Percentiles rank a stretch among this genome's conserved stretches.
phyloP scores from a whole-genome alignment of 495 filamentous ascomycete genomes.

The Neurospora hispaniola region DNA sequence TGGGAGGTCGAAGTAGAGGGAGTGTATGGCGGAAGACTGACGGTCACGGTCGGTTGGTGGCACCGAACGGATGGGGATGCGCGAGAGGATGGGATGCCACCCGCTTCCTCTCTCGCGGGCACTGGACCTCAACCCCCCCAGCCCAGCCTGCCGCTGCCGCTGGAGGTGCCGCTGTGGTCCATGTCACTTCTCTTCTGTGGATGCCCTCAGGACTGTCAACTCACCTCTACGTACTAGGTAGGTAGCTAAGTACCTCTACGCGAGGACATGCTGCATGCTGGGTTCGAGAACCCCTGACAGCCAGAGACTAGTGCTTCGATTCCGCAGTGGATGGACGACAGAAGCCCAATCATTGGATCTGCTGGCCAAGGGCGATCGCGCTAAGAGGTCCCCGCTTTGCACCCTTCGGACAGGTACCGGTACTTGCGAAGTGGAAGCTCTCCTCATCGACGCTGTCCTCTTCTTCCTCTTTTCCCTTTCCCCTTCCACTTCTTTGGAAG shows the following conservation, averaged over 20 bases:
- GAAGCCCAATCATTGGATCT: slow-evolving; percentile 11
- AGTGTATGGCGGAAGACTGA: slow-evolving; percentile 16
- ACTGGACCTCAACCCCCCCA: not conserved
- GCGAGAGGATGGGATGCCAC: not conserved
- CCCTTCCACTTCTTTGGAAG: not conserved
- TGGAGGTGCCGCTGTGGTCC: not conserved
- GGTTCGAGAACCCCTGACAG: slow-evolving; percentile 13
- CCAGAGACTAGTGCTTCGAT: not conserved
- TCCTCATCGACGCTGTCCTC: slow-evolving; percentile 10
- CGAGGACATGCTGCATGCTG: not conserved
- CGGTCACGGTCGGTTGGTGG: slow-evolving; percentile 4
- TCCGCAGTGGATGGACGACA: slow-evolving; percentile 10
- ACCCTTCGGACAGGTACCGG: not conserved
- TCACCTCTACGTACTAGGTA: not conserved
- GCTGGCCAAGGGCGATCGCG: slow-evolving; percentile 15
- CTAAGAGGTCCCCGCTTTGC: slow-evolving; percentile 18
- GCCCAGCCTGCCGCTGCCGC: not conserved
- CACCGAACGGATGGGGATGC: not conserved
- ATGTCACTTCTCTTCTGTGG: not conserved
- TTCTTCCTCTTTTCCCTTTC: slow-evolving; percentile 8
- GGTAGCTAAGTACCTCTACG: not conserved
- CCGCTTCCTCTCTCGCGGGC: not conserved
- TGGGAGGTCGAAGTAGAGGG: slow-evolving; percentile 14
- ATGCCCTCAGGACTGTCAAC: not conserved
- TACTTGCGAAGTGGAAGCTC: not conserved